A percentile compares a stretch with the other conserved stretches of the same genome.
phyloP scores from a whole-genome alignment of 2,329 filamentous ascomycete genomes.

The Dactylellina drechsleri region DNA sequence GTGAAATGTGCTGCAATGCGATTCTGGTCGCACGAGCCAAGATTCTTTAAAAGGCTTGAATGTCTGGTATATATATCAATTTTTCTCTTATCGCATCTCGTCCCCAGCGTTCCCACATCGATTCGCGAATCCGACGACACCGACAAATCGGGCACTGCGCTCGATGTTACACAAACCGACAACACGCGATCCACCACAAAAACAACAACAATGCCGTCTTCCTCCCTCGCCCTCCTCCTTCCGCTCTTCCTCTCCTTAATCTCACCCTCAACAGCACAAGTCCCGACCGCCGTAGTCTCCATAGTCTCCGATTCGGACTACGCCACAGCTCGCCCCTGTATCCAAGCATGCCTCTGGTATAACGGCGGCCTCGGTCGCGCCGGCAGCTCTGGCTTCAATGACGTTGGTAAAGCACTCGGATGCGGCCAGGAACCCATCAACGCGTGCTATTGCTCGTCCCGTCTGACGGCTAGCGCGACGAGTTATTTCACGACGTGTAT shows the following conservation, averaged over 20 bases:
- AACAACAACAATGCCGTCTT: neutral
- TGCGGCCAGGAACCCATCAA: slow-evolving; percentile 58
- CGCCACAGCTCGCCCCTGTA: slow-evolving; percentile 55
- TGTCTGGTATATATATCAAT: no score
- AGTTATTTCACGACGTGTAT: slow-evolving; percentile 58
- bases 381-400: slow-evolving; percentile 44
- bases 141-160: neutral
- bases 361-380: slow-evolving; percentile 58
- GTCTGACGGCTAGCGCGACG: slow-evolving; percentile 57
- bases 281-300: slow-evolving; percentile 36
- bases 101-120: neutral
- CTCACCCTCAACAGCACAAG: slow-evolving; percentile 15
- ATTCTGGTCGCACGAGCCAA: neutral
- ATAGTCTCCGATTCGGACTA: slow-evolving; percentile 47
- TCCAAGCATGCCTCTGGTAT: slow-evolving; percentile 57
- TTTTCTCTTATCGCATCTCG: neutral
- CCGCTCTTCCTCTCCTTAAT: slow-evolving; percentile 2
- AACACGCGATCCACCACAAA: neutral
- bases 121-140: neutral
- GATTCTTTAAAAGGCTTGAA: neutral
- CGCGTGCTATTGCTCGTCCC: slow-evolving; percentile 58
- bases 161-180: neutral
- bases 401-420: slow-evolving; percentile 55
- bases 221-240: slow-evolving; percentile 2
- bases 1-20: neutral